These are phyloP conservation scores for Aspergillus sp. DNA, from an alignment of 2,329 filamentous ascomycete species.

Conservation along the genomic window DNA sequence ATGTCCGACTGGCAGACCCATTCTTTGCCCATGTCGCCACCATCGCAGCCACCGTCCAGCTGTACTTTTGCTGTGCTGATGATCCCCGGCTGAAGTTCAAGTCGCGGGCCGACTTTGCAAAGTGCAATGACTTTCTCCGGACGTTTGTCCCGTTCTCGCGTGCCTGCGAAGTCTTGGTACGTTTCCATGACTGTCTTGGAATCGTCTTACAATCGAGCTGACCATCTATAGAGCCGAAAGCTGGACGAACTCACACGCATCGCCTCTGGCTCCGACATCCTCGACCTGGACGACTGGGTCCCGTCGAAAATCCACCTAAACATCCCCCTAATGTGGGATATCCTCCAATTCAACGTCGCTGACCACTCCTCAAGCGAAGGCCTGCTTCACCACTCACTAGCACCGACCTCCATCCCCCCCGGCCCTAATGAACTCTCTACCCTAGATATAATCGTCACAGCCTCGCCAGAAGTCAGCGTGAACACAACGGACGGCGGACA, in stretches of 20 bases:
- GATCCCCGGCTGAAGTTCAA: slow-evolving; percentile 52
- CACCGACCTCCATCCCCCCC: slow-evolving; percentile 26
- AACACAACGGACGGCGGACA: slow-evolving; percentile 55
- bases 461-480: slow-evolving; percentile 52
- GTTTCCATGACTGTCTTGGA: slow-evolving; percentile 12
- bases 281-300: slow-evolving; percentile 53
- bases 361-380: slow-evolving; percentile 33
- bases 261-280: slow-evolving; percentile 49
- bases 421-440: slow-evolving; percentile 22
- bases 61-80: slow-evolving; percentile 55
- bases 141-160: slow-evolving; percentile 50
- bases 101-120: slow-evolving; percentile 53
- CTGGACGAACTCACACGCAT: slow-evolving; percentile 52
- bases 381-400: slow-evolving; percentile 46
- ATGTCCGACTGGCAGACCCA: slow-evolving; percentile 50
- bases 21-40: slow-evolving; percentile 55
- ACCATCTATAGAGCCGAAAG: slow-evolving; percentile 43
- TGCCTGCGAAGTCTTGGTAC: slow-evolving; percentile 48
- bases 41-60: slow-evolving; percentile 54
- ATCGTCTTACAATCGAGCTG: neutral
- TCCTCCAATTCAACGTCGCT: slow-evolving; percentile 49
- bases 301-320: slow-evolving; percentile 55
- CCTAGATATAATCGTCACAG: slow-evolving; percentile 53
- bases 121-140: slow-evolving; percentile 52
- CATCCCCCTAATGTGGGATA: slow-evolving; percentile 55